Conservation (phyloP, 306 rosid genomes). For the Cucumis melo region DNA sequence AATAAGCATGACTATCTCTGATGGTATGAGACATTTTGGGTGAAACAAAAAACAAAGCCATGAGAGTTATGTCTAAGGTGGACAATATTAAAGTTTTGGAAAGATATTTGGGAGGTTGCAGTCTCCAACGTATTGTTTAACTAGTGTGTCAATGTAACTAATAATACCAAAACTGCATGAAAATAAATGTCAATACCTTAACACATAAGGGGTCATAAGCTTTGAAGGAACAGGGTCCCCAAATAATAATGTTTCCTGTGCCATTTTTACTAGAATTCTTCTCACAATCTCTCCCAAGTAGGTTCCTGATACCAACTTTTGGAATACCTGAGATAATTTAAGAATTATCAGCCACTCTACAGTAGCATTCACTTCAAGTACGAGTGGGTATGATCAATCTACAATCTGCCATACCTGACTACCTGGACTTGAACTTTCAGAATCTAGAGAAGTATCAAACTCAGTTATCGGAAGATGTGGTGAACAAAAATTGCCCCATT, state of each 20-base stretch:
- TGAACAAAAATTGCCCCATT: conserved; percentile 51
- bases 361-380: neutral
- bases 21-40: too few relatives aligned
- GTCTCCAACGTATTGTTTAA: neutral
- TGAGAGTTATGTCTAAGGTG: too few relatives aligned
- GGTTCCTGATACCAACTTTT: conserved; percentile 47
- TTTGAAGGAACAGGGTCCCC: conserved; percentile 34
- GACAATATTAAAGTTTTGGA: too few relatives aligned
- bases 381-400: neutral
- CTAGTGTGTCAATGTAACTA: neutral
- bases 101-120: too few relatives aligned
- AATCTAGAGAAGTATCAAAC: conserved; percentile 39
- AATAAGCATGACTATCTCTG: too few relatives aligned
- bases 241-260: conserved; percentile 47
- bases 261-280: conserved; percentile 41
- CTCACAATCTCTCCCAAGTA: conserved; percentile 62
- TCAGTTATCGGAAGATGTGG: conserved; percentile 43
- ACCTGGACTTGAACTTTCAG: conserved; percentile 47
- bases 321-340: conserved; percentile 24
- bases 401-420: conserved; percentile 21
- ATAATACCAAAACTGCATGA: neutral
- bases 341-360: neutral
- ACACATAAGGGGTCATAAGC: conserved; percentile 33
- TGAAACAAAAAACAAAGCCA: too few relatives aligned
- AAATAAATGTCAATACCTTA: conserved; percentile 26